Base-by-base conservation (phyloP, 2,329 filamentous ascomycete genomes). In the Colletotrichum karsti region DNA sequence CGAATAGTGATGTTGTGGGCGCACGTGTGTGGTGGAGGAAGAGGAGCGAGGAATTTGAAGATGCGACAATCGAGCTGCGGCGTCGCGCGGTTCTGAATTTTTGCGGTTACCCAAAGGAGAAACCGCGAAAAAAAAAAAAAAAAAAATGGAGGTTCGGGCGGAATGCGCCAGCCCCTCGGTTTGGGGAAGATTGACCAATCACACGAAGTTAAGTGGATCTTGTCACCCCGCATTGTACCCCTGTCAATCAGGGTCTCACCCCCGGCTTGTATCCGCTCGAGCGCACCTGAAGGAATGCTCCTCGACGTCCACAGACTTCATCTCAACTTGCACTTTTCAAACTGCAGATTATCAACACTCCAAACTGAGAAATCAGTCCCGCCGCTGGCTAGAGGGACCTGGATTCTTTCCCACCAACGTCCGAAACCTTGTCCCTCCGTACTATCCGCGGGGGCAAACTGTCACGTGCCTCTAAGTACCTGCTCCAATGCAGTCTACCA, bases 51-150 rank as follows among this genome's bases (percentile, higher is more conserved):
- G 28, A 37, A 22, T 46, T 35, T 20, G 13, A n/a, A 50, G 50
- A 33, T 39, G 26, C 51, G 46, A 35, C 28, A 18, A 9, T 41
- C 33, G 22, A 42, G 24, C 41, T 56, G 28, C 22, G 18, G 46
- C 46, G 50, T 67, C 51, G 63, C 42, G 58, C 63, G 51, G 63
- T 63, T n/a, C 33, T 57, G 64, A 67, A 67, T 64, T 67, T 67
- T 67, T 67, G 60, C 64, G 51, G 53, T 53, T 28, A 58, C 53
- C 30, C 20, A 39, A 44, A 33, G 18, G 18, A 48, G 7, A 35
- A 7, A n/a, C 20, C 6, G 6, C 13, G 18, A 30, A 37, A 44
- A 30, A 37, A 30, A 56, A 48, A 51, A 42, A 57, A 58, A 64
- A 64, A 57, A 26, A 67, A 44, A 46, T 57, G 51, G 37, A 63